Conservation (phyloP, 805 yeast genomes). For the Candida sithepensis region DNA sequence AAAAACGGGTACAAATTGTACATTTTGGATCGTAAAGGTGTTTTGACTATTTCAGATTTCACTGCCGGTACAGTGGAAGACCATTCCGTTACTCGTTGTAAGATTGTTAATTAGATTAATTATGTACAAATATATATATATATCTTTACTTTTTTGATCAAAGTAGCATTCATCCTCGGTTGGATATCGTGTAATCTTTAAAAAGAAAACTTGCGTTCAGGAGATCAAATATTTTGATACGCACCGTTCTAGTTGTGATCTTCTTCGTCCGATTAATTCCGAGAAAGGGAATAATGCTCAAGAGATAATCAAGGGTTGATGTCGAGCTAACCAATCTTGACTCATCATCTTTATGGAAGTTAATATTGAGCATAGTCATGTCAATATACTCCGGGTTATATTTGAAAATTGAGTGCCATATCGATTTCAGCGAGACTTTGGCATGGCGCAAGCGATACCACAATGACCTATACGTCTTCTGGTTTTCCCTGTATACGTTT, state of each 20-base stretch:
- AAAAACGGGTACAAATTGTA: conserved; percentile 78
- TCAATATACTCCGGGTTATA: conserved; percentile 16
- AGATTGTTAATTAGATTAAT: conserved; percentile 39
- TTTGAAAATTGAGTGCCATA: not conserved
- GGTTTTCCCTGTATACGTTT: conserved; percentile 18
- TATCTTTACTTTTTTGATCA: too few species aligned
- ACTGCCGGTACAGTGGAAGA: conserved; percentile 80
- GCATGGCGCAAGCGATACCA: conserved; percentile 2
- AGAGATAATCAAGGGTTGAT: not conserved
- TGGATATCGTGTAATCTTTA: conserved; percentile 14
- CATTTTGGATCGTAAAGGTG: conserved; percentile 78
- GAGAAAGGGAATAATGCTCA: conserved; percentile 2
- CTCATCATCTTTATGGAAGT: conserved; percentile 22
- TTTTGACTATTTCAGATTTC: conserved; percentile 76
- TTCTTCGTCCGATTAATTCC: conserved; percentile 10
- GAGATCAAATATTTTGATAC: conserved; percentile 31
- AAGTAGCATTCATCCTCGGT: not conserved
- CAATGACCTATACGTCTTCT: conserved; percentile 3
- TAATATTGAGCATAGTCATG: conserved; percentile 25
- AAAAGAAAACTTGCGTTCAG: conserved; percentile 18
- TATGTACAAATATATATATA: not conserved
- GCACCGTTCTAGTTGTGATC: conserved; percentile 24
- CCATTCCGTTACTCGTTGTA: conserved; percentile 63
- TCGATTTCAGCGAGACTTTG: not conserved
- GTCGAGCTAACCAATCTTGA: conserved; percentile 13